A percentile compares a stretch with the other conserved stretches of the same genome.
Evolutionary conservation across 2,329 filamentous ascomycete genomes (phyloP).

Genomic region (Alternaria sp.): DNA sequence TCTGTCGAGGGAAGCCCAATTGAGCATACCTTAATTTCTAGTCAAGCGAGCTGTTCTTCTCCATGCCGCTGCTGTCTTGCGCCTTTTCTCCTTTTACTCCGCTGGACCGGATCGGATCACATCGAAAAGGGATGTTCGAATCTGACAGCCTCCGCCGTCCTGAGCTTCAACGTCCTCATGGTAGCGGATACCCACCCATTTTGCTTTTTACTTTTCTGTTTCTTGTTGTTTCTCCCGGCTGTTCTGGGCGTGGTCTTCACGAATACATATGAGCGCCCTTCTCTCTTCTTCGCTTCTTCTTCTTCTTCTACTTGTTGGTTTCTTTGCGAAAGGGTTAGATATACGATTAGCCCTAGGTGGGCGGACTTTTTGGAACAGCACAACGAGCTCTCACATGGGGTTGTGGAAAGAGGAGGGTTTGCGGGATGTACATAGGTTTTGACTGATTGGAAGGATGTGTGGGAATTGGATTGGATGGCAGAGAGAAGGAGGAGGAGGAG

Average conservation of each 20-base stretch:
- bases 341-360: background rate
- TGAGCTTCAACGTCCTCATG: background rate
- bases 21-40: conserved; percentile 14
- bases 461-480: background rate
- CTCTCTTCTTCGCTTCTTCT: background rate
- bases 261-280: background rate
- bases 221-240: background rate
- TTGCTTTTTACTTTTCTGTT: background rate
- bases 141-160: background rate
- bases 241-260: background rate
- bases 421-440: background rate
- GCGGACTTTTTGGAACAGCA: background rate
- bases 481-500: background rate
- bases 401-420: background rate
- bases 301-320: background rate
- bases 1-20: background rate
- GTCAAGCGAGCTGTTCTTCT: background rate
- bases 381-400: background rate
- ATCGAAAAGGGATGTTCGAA: background rate
- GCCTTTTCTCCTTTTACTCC: background rate
- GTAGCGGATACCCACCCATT: background rate
- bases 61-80: background rate
- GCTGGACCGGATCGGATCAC: conserved; percentile 2
- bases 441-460: background rate
- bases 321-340: background rate